phyloP scores from a whole-genome alignment of 306 rosid species.

The Quercus bicolor region DNA sequence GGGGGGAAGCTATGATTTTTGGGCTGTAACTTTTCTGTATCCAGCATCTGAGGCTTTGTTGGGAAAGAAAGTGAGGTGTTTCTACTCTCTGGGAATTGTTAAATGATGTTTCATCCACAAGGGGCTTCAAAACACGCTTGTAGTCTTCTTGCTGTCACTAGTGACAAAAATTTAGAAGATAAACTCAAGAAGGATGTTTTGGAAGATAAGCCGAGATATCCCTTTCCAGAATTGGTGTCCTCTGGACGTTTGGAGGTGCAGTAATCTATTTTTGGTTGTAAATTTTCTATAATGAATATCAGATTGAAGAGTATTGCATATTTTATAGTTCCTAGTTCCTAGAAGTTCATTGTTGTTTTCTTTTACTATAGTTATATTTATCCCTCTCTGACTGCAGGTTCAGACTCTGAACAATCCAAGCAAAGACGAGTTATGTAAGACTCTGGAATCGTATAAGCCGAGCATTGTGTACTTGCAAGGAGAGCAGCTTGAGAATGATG shows the following conservation, averaged over 20 bases:
- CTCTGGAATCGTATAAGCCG: slow-evolving; percentile 69
- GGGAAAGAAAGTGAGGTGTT: not conserved
- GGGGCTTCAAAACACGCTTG: slow-evolving; percentile 69
- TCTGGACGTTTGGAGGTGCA: slow-evolving; percentile 94
- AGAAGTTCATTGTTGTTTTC: not conserved
- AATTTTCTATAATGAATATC: not conserved
- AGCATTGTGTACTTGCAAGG: slow-evolving; percentile 87
- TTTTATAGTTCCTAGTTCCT: not conserved
- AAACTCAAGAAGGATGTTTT: slow-evolving; percentile 35
- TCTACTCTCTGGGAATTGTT: not conserved
- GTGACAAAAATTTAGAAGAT: slow-evolving; percentile 37
- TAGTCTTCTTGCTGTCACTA: slow-evolving; percentile 77
- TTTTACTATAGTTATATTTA: slow-evolving; percentile 1
- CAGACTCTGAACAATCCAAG: slow-evolving; percentile 71
- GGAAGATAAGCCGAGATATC: slow-evolving; percentile 41
- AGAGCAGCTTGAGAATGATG: slow-evolving; percentile 60
- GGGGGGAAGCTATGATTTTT: slow-evolving; percentile 15
- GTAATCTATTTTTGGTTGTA: not conserved
- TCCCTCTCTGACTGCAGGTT: slow-evolving; percentile 52
- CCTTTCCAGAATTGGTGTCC: slow-evolving; percentile 70
- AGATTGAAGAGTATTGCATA: not conserved
- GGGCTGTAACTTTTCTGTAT: slow-evolving; percentile 21
- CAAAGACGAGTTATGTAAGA: slow-evolving; percentile 61
- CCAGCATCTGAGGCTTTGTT: slow-evolving; percentile 24
- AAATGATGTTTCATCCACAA: slow-evolving; percentile 69